Percentiles rank a stretch among this genome's conserved stretches.
Conservation (phyloP, 2,329 filamentous ascomycete species). For the Bipolaris gigantea region DNA sequence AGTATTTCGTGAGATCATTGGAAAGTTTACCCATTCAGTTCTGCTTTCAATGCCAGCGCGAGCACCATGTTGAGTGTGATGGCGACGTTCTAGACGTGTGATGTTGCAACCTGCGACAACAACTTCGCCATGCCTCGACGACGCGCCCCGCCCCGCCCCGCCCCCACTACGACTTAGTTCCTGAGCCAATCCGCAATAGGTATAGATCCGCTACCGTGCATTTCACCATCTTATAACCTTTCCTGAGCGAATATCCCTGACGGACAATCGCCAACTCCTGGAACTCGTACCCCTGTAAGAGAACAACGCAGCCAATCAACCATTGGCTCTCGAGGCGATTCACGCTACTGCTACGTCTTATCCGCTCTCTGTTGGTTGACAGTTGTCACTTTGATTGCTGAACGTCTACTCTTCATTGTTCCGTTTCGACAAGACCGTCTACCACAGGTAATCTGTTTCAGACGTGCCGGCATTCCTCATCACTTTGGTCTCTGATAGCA, state of each 20-base stretch:
- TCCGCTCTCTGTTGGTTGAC: background rate
- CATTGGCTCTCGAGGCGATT: background rate
- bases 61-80: conserved; percentile 36
- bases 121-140: background rate
- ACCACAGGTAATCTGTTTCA: background rate
- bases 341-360: background rate
- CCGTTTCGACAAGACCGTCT: background rate
- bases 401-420: background rate
- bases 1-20: background rate
- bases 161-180: conserved; percentile 16
- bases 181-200: background rate
- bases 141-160: conserved; percentile 13
- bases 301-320: background rate
- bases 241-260: conserved; percentile 1
- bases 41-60: conserved; percentile 44
- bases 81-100: background rate
- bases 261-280: background rate
- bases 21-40: conserved; percentile 38
- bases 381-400: background rate
- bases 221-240: conserved; percentile 3
- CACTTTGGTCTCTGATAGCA: no score
- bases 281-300: background rate
- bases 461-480: background rate
- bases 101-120: conserved; percentile 6
- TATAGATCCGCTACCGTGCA: conserved; percentile 5